Conservation (phyloP, 495 filamentous ascomycete genomes). For the Daldinia caldariorum region DNA sequence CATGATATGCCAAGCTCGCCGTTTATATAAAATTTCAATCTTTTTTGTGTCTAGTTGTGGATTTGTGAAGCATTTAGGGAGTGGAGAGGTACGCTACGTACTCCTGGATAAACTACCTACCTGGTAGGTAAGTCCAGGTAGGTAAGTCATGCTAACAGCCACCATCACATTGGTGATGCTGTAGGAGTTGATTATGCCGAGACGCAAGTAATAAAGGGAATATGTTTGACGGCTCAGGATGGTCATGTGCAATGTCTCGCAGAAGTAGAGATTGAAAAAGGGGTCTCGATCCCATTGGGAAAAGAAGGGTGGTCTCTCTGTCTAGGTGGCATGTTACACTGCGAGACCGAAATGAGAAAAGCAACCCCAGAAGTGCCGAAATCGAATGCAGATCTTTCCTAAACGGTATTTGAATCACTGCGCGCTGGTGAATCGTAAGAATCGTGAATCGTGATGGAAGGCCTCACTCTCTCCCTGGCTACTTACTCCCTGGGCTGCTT, state of each 20-base stretch:
- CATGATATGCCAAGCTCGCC: constrained; percentile 4
- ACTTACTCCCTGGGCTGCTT: constrained; percentile 1
- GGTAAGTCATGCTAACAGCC: constrained; percentile 25
- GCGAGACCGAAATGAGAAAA: constrained; percentile 46
- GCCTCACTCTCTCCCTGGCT: constrained; percentile 19
- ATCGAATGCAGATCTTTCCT: constrained; percentile 43
- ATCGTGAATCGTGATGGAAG: constrained; percentile 13
- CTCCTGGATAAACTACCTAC: constrained; percentile 37
- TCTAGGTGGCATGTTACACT: constrained; percentile 45
- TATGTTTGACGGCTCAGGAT: constrained; percentile 32
- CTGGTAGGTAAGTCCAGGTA: not conserved
- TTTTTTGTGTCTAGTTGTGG: not conserved
- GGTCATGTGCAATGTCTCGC: constrained; percentile 42
- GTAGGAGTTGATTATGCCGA: constrained; percentile 34
- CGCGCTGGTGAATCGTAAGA: constrained; percentile 39
- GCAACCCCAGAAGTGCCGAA: constrained; percentile 46
- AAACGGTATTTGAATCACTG: constrained; percentile 31
- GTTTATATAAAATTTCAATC: not conserved
- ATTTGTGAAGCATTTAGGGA: constrained; percentile 6
- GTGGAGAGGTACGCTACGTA: constrained; percentile 33
- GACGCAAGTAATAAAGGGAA: constrained; percentile 38
- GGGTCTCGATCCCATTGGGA: constrained; percentile 33
- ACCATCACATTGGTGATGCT: constrained; percentile 17
- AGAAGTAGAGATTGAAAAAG: constrained; percentile 32
- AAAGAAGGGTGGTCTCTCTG: constrained; percentile 28